Percentiles rank a stretch among this genome's conserved stretches.
Evolutionary conservation across 345 rosid species (phyloP).

Genomic region (Populus deltoides): DNA sequence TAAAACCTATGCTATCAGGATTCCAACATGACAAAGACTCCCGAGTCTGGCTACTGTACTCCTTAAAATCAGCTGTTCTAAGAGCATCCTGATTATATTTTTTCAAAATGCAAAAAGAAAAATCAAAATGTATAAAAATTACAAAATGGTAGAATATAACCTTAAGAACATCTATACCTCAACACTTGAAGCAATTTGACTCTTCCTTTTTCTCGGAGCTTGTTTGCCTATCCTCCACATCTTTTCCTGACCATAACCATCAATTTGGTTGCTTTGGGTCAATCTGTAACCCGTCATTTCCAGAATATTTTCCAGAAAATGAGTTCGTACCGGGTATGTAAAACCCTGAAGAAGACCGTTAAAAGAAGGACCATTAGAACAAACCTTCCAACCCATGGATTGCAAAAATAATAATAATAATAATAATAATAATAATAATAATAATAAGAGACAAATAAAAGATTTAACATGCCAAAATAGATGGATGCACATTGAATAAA

Average conservation of each 20-base stretch:
- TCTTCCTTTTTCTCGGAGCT: conserved; percentile 79
- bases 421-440: no score
- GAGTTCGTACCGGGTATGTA: conserved; percentile 64
- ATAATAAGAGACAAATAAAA: not conserved
- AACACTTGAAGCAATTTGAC: conserved; percentile 74
- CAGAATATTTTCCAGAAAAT: conserved; percentile 78
- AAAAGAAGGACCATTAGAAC: conserved; percentile 14
- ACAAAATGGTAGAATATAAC: conserved; percentile 2
- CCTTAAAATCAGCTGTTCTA: conserved; percentile 60
- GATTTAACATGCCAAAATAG: not conserved
- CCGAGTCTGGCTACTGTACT: conserved; percentile 54
- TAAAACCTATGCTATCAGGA: conserved; percentile 92
- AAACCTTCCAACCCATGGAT: not conserved
- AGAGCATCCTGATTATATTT: conserved; percentile 61
- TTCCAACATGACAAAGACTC: conserved; percentile 84
- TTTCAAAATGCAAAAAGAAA: conserved; percentile 14
- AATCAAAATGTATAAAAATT: conserved; percentile 3
- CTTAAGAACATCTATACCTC: conserved; percentile 51
- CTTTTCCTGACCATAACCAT: conserved; percentile 91
- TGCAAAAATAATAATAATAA: not conserved
- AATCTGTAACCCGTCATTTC: conserved; percentile 68
- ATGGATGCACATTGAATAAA: not conserved
- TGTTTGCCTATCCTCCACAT: conserved; percentile 83
- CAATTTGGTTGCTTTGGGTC: conserved; percentile 77
- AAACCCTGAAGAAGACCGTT: conserved; percentile 60